phyloP scores from a whole-genome alignment of 768 basidiomycete genomes.

The Xerocomellus chrysenteron region DNA sequence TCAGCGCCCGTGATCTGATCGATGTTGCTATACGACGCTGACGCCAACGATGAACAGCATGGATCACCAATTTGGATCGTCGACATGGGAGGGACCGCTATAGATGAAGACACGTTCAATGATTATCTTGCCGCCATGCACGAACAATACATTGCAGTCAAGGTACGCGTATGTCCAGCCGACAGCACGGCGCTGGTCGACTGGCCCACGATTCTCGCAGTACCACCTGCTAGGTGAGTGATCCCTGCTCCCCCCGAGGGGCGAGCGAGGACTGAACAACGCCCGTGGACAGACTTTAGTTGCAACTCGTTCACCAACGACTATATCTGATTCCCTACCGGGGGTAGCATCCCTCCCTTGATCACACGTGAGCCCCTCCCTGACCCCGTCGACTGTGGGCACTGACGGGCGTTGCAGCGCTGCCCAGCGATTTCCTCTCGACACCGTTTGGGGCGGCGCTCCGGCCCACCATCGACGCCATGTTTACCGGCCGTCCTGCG shows the following conservation, averaged over 20 bases:
- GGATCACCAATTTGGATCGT: constrained; percentile 69
- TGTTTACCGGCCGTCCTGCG: constrained; percentile 59
- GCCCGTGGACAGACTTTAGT: constrained; percentile 68
- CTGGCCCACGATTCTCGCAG: constrained; percentile 37
- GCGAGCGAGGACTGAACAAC: not conserved
- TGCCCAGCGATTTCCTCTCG: constrained; percentile 81
- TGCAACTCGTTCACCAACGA: constrained; percentile 96
- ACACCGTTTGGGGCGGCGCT: constrained; percentile 86
- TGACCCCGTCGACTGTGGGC: not conserved
- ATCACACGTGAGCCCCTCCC: constrained; percentile 59
- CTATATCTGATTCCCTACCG: constrained; percentile 82
- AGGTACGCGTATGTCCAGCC: constrained; percentile 46
- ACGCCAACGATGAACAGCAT: constrained; percentile 46
- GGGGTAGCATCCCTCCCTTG: constrained; percentile 73
- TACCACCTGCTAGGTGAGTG: constrained; percentile 79
- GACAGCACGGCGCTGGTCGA: not conserved
- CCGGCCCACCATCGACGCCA: constrained; percentile 86
- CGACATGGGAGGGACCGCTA: constrained; percentile 73
- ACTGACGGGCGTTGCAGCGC: constrained; percentile 42
- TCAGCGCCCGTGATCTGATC: not conserved
- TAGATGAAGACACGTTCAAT: constrained; percentile 83
- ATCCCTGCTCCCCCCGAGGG: not conserved
- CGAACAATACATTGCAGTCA: constrained; percentile 85
- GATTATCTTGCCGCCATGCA: constrained; percentile 80
- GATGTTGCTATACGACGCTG: not conserved